A percentile compares a stretch with the other conserved stretches of the same genome.
phyloP scores from a whole-genome alignment of 257 asterid species.

The Echium plantagineum region DNA sequence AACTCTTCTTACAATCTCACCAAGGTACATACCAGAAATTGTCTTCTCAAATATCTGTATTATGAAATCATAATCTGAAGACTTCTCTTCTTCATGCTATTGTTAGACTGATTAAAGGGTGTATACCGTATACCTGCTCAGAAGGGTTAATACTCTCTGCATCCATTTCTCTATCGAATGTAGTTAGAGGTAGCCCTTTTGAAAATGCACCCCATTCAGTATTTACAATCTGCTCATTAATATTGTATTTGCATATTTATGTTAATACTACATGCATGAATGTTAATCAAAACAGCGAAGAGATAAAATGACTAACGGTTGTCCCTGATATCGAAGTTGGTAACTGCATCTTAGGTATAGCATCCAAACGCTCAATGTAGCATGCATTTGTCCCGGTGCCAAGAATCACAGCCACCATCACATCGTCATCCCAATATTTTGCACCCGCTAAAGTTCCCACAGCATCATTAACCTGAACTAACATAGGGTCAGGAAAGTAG shows the following conservation, averaged over 20 bases:
- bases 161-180: constrained; percentile 68
- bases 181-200: constrained; percentile 60
- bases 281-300: not conserved
- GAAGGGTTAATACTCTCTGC: constrained; percentile 69
- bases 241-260: not conserved
- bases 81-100: not conserved
- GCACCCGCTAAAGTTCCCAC: constrained; percentile 81
- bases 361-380: constrained; percentile 46
- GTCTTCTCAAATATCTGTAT: constrained; percentile 68
- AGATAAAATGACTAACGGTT: constrained; percentile 28
- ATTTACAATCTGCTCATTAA: constrained; percentile 43
- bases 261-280: not conserved
- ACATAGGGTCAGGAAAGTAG: constrained; percentile 2
- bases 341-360: constrained; percentile 45
- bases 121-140: constrained; percentile 63
- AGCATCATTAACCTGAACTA: constrained; percentile 73
- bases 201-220: constrained; percentile 83
- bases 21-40: constrained; percentile 80
- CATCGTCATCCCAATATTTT: constrained; percentile 68
- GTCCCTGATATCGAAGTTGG: constrained; percentile 28
- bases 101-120: not conserved
- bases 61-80: constrained; percentile 3
- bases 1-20: constrained; percentile 68
- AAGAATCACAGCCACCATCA: constrained; percentile 69
- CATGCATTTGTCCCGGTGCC: constrained; percentile 81